Percentiles rank a stretch among this genome's conserved stretches.
Evolutionary conservation across 768 basidiomycete genomes (phyloP).

Genomic region (Russula compacta): DNA sequence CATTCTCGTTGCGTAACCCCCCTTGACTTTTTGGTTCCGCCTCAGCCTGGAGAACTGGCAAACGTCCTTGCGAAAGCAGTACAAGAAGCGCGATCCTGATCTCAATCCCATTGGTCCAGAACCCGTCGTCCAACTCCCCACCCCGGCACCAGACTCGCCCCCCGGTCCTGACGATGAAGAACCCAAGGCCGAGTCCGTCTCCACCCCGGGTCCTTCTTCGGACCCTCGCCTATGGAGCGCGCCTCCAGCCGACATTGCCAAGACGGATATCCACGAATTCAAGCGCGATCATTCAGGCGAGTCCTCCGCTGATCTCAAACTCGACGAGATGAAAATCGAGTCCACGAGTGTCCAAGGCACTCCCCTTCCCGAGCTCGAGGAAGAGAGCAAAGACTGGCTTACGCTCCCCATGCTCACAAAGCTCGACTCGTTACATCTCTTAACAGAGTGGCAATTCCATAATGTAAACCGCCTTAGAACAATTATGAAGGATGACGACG

Average conservation of each 20-base stretch:
- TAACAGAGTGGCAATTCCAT: constrained; percentile 84
- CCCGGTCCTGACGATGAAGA: constrained; percentile 17
- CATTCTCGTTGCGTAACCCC: constrained; percentile 14
- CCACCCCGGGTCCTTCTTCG: constrained; percentile 3
- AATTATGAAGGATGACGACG: constrained; percentile 74
- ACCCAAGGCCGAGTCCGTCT: constrained; percentile 11
- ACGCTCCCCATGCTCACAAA: constrained; percentile 62
- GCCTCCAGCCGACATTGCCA: neutral
- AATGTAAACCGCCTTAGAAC: constrained; percentile 60
- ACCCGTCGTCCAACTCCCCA: constrained; percentile 25
- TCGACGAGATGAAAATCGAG: constrained; percentile 8
- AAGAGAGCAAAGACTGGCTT: constrained; percentile 55
- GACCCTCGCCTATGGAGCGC: neutral
- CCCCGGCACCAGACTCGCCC: constrained; percentile 22
- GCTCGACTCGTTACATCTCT: constrained; percentile 61
- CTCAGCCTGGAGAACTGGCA: constrained; percentile 71
- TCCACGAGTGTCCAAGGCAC: constrained; percentile 3
- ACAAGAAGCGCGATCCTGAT: constrained; percentile 59
- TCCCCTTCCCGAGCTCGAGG: constrained; percentile 18
- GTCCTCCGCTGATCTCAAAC: neutral
- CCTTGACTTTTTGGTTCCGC: constrained; percentile 1
- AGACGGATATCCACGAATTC: neutral
- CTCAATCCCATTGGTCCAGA: constrained; percentile 67
- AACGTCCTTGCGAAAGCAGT: constrained; percentile 65
- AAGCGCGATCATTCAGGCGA: neutral